Evolutionary conservation across 805 yeast species (phyloP).

Genomic region (Hermanozyma aechmeae): DNA sequence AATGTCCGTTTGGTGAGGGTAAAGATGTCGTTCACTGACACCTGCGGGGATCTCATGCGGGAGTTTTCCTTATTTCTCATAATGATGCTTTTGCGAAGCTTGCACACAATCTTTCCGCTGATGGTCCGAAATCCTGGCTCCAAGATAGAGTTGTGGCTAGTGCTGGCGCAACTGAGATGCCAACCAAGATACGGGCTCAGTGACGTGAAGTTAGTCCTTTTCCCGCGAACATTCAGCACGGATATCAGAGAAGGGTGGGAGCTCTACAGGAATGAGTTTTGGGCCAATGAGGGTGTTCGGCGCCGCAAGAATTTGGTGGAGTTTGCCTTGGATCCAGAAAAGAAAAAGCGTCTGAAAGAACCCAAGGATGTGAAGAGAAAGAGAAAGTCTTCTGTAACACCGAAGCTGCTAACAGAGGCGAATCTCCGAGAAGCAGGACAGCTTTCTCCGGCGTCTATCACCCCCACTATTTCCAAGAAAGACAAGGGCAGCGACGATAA

Average conservation of each 20-base stretch:
- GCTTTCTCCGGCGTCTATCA: too few relatives aligned
- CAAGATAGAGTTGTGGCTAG: conserved; percentile 29
- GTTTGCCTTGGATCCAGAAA: too few relatives aligned
- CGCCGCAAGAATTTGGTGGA: conserved; percentile 32
- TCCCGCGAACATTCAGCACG: conserved; percentile 73
- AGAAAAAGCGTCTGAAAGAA: too few relatives aligned
- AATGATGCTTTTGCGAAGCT: conserved; percentile 16
- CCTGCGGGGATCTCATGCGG: conserved; percentile 24
- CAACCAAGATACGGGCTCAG: conserved; percentile 61
- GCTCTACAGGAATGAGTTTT: conserved; percentile 82
- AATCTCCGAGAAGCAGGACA: too few relatives aligned
- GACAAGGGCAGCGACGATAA: too few relatives aligned
- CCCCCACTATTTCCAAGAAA: too few relatives aligned
- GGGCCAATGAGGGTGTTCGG: conserved; percentile 76
- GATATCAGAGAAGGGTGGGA: conserved; percentile 94
- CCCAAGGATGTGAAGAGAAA: too few relatives aligned
- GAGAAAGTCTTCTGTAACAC: too few relatives aligned
- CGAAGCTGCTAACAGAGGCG: too few relatives aligned
- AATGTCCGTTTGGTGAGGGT: conserved; percentile 71
- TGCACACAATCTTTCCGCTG: conserved; percentile 27
- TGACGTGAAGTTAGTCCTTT: conserved; percentile 72
- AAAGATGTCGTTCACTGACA: conserved; percentile 24
- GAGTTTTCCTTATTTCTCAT: conserved; percentile 25
- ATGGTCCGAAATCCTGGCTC: conserved; percentile 21
- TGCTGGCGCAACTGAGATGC: conserved; percentile 32